Evolutionary conservation across 148 eudicot genomes (phyloP), one percentile per base, ranked within the genome.

Genomic region (Selenicereus undatus): DNA sequence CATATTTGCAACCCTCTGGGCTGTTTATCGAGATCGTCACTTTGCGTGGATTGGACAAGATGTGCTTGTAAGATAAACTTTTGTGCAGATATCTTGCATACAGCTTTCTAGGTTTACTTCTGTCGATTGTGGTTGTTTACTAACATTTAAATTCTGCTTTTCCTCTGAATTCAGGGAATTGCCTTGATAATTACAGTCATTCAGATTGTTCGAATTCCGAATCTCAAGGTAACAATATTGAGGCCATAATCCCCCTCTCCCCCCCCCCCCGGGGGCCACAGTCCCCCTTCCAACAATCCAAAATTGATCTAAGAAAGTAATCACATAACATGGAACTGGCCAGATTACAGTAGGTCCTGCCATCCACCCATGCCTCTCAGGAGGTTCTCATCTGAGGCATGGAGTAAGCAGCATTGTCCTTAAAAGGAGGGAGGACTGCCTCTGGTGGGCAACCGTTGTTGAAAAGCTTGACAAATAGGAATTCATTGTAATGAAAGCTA

Each of bases 11-110:
- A 86, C 77, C 70, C 43, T 92, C 56, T 94, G 98, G 98, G 98
- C 91, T 51, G 89, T 92, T 43, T 85, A 88, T 79, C 86, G 96
- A 50, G 26, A 87, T 79, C 75, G 24, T 64, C 82, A 84, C 75
- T 86, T 90, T 86, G 98, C 89, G 78, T 94, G 98, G 98, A 92
- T 94, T 48, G 98, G 98, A 78, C 98, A 94, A 86, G 98, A 94
- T 86, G 82, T 94, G 86, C 98, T 94, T 83, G 98, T 94, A 89
- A 92, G 93, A 86, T 77, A 27, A 71, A 39, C 71, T 78, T 76
- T 64, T 5, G 29, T 48, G 22, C 45, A 0, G 17, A 52, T 50
- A 43, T 75, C n/a, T 71, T 72, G 18, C 58, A 48, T 70, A 29
- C 66, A 48, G 26, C 22, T 69, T 79, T 27, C 51, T 48, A 9